Conservation (phyloP, 805 yeast species). For the Saccharomycopsis fodiens region DNA sequence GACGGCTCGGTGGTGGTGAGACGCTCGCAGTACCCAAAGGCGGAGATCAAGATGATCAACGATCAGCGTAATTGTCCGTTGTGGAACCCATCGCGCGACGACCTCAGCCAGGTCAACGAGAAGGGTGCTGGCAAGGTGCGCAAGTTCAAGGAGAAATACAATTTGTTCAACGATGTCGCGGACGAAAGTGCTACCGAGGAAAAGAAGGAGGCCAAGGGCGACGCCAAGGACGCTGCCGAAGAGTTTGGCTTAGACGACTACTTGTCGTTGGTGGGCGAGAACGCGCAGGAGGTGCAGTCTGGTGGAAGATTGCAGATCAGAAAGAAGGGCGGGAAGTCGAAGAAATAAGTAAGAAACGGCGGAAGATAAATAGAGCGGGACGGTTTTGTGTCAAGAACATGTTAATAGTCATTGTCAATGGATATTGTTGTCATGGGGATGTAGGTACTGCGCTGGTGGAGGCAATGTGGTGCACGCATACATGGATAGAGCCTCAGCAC, state of each 20-base stretch:
- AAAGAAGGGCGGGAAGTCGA: constrained; percentile 40
- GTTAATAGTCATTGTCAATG: neutral
- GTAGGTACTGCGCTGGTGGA: too few species aligned
- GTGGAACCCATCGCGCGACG: constrained; percentile 86
- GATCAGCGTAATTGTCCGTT: constrained; percentile 83
- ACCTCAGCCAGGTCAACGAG: constrained; percentile 66
- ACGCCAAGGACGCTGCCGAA: constrained; percentile 25
- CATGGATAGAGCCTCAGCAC: too few species aligned
- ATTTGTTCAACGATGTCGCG: constrained; percentile 38
- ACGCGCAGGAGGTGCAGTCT: constrained; percentile 44
- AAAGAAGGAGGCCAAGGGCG: constrained; percentile 24
- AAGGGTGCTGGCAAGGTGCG: constrained; percentile 76
- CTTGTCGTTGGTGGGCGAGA: constrained; percentile 52
- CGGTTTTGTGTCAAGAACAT: too few species aligned
- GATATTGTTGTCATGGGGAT: neutral
- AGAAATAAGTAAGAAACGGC: constrained; percentile 23
- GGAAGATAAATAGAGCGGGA: neutral
- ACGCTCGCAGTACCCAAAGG: constrained; percentile 81
- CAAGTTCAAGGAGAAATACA: constrained; percentile 62
- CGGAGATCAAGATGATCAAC: constrained; percentile 73
- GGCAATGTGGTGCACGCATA: too few species aligned
- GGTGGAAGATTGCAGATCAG: constrained; percentile 47
- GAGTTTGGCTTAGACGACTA: constrained; percentile 37
- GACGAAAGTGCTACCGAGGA: constrained; percentile 21
- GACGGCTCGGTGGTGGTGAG: constrained; percentile 89